Percentiles rank a stretch among this genome's conserved stretches.
Evolutionary conservation across 148 eudicot genomes (phyloP).

Genomic region (Chenopodium formosanum): DNA sequence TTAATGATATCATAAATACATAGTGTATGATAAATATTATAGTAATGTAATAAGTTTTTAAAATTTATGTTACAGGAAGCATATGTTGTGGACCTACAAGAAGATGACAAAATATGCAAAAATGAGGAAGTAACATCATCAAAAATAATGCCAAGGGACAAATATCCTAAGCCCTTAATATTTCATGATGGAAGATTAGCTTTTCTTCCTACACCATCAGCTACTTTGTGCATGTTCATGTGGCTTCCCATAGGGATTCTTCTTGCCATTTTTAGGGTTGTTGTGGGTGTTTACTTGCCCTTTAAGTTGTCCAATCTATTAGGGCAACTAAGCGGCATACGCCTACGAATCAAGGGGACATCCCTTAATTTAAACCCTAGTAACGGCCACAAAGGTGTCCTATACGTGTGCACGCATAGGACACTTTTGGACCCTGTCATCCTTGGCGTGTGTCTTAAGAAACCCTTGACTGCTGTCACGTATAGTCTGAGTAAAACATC

Average conservation of each 20-base stretch:
- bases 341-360: constrained; percentile 37
- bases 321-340: constrained; percentile 48
- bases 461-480: constrained; percentile 72
- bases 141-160: constrained; percentile 54
- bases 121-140: constrained; percentile 16
- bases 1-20: neutral
- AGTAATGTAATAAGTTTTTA: neutral
- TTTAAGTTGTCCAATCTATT: constrained; percentile 40
- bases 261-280: constrained; percentile 53
- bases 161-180: constrained; percentile 77
- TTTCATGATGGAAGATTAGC: constrained; percentile 95
- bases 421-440: constrained; percentile 79
- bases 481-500: constrained; percentile 79
- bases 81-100: constrained; percentile 64
- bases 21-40: neutral
- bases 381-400: constrained; percentile 19
- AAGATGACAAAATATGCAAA: constrained; percentile 26
- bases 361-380: constrained; percentile 4
- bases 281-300: constrained; percentile 56
- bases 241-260: constrained; percentile 71
- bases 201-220: constrained; percentile 71
- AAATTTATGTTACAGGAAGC: constrained; percentile 51
- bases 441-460: constrained; percentile 43
- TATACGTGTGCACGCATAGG: constrained; percentile 69
- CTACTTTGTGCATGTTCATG: constrained; percentile 64